Percentiles rank a stretch among this genome's conserved stretches.
phyloP scores from a whole-genome alignment of 805 yeast species.

The Suhomyces sp. region DNA sequence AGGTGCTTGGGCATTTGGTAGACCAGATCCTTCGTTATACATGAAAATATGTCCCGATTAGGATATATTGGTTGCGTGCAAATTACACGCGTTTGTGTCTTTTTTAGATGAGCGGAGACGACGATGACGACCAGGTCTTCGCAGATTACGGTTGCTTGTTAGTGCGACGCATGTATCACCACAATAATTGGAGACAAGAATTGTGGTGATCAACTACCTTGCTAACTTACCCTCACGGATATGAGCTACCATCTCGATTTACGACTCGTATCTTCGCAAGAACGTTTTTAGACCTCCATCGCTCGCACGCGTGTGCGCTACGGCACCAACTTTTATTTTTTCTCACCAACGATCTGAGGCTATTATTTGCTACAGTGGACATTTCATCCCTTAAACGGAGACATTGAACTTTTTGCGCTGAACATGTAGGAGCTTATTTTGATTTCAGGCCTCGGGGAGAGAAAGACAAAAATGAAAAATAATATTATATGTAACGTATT shows the following conservation, averaged over 20 bases:
- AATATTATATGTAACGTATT: neutral
- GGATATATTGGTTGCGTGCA: conserved; percentile 15
- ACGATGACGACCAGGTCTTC: neutral
- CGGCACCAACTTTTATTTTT: neutral
- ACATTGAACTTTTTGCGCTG: neutral
- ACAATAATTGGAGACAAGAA: neutral
- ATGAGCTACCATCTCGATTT: neutral
- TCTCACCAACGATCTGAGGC: neutral
- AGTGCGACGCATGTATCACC: neutral
- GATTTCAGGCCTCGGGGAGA: neutral
- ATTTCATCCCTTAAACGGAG: neutral
- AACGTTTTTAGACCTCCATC: neutral
- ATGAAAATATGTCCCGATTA: conserved; percentile 8
- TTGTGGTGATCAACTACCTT: neutral
- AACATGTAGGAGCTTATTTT: neutral
- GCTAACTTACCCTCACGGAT: neutral
- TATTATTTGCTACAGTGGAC: neutral
- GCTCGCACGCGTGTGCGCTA: neutral
- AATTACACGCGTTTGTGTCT: conserved; percentile 8
- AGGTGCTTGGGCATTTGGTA: neutral
- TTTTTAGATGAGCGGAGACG: conserved; percentile 2
- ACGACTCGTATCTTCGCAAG: neutral
- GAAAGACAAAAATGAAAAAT: neutral
- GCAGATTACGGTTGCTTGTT: neutral
- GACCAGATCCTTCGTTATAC: neutral